Base-by-base conservation (phyloP, 1,284 basidiomycete species). In the Cryptococcus sp. region DNA sequence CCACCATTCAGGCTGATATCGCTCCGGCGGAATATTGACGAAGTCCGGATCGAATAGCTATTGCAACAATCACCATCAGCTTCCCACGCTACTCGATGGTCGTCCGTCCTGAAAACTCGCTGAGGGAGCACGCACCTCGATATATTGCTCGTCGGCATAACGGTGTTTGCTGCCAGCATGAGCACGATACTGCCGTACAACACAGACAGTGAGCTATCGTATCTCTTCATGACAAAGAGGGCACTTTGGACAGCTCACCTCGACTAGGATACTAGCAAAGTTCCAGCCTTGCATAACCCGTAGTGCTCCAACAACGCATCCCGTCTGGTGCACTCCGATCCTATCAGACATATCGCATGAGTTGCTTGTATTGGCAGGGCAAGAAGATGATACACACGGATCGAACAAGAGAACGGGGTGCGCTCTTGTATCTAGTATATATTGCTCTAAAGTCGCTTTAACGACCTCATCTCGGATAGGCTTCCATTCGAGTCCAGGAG, bases 141-240 rank as follows among this genome's bases (percentile, higher is more conserved):
- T 78, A 50, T 77, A 78, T 46, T 76, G 74, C 57, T 78, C 76
- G 58, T 78, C 76, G n/a, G 68, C 61, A 47, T 74, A 74, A 5
- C 75, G 65, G 57, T 77, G 73, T 50, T 77, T 77, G 3, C 69
- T 68, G 0, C 75, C 75, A 25, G 74, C 72, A 53, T 76, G 73
- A 0, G 73, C 58, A 2, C 76, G 69, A 51, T 78, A 78, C 76
- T 76, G 48, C 7, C 6, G 4, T 8, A 34, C 22, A 19, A 52
- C 37, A 57, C 50, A 49, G 22, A 39, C 40, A 22, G n/a, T 34
- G 5, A 34, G 29, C 29, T 22, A 44, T 26, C 10, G 19, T 13
- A 25, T 44, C n/a, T 43, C 11, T 4, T 41, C 20, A 17, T 38
- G 48, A n/a, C 17, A 37, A 23, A 13, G 3, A 13, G 40, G 8